Conservation (phyloP, 116 monocot genomes). For the Trichopus zeylanicus region DNA sequence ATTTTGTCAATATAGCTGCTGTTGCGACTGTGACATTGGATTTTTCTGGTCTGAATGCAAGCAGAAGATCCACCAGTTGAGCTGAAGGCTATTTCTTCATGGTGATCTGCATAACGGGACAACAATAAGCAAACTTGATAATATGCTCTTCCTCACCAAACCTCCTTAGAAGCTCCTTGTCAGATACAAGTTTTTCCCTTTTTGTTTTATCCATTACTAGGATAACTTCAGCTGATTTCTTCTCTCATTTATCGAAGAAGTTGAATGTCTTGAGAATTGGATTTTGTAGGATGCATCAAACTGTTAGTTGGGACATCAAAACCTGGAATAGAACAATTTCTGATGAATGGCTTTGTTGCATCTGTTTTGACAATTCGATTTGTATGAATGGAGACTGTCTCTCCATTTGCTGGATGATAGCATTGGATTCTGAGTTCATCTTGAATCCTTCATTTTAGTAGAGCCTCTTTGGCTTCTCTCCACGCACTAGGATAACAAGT, state of each 20-base stretch:
- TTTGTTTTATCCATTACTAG: slow-evolving; percentile 74
- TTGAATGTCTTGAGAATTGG: neutral
- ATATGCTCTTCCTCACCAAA: slow-evolving; percentile 40
- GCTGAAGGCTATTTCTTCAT: slow-evolving; percentile 4
- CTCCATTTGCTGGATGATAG: slow-evolving; percentile 74
- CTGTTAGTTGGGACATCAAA: neutral
- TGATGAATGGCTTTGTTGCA: slow-evolving; percentile 46
- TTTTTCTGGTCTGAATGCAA: neutral
- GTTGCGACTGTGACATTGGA: neutral
- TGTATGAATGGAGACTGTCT: slow-evolving; percentile 49
- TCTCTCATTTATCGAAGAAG: slow-evolving; percentile 7
- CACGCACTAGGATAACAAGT: slow-evolving; percentile 87
- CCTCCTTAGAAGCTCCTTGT: slow-evolving; percentile 42
- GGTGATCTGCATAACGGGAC: slow-evolving; percentile 20
- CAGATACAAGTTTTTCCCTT: slow-evolving; percentile 43
- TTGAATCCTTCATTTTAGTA: slow-evolving; percentile 65
- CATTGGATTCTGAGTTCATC: slow-evolving; percentile 68
- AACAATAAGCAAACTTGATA: slow-evolving; percentile 45
- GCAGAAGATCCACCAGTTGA: neutral
- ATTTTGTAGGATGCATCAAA: neutral
- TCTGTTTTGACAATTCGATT: slow-evolving; percentile 35
- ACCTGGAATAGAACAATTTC: slow-evolving; percentile 11
- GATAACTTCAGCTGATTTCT: slow-evolving; percentile 50
- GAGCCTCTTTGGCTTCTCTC: slow-evolving; percentile 89
- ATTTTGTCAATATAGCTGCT: neutral